Evolutionary conservation across 352 stramenopile species (phyloP).

Genomic region (Phytophthora citricola): DNA sequence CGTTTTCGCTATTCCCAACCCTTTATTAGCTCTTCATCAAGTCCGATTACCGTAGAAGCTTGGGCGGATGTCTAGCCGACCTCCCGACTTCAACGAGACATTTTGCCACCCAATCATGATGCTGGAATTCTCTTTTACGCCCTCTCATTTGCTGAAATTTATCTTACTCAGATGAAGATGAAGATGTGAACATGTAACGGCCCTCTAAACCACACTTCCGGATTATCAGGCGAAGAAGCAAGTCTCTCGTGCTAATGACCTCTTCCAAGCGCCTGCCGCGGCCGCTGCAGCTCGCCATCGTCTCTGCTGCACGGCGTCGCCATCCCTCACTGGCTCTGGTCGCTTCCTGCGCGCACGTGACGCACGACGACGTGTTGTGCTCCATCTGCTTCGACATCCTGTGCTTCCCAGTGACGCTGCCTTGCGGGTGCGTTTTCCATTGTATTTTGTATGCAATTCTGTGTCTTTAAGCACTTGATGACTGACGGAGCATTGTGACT

Average conservation of each 20-base stretch:
- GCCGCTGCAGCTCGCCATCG: slow-evolving; percentile 34
- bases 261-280: slow-evolving; percentile 26
- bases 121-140: not conserved
- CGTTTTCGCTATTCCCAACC: not conserved
- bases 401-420: slow-evolving; percentile 74
- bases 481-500: slow-evolving; percentile 4
- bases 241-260: not conserved
- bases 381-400: slow-evolving; percentile 85
- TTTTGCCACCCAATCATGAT: too few species aligned
- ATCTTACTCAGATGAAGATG: too few species aligned
- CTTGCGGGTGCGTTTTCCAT: slow-evolving; percentile 51
- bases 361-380: slow-evolving; percentile 61
- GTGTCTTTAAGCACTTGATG: not conserved
- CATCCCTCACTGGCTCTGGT: not conserved
- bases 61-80: too few species aligned
- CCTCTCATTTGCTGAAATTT: slow-evolving; percentile 12
- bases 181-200: slow-evolving; percentile 1
- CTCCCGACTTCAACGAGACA: slow-evolving; percentile 13
- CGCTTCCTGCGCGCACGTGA: slow-evolving; percentile 17
- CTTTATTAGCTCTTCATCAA: not conserved
- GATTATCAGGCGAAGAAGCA: slow-evolving; percentile 34
- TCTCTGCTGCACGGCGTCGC: slow-evolving; percentile 22
- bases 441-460: not conserved
- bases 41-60: not conserved
- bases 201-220: slow-evolving; percentile 3